phyloP scores from a whole-genome alignment of 805 yeast species.

The Suhomyces xylopsoci region DNA sequence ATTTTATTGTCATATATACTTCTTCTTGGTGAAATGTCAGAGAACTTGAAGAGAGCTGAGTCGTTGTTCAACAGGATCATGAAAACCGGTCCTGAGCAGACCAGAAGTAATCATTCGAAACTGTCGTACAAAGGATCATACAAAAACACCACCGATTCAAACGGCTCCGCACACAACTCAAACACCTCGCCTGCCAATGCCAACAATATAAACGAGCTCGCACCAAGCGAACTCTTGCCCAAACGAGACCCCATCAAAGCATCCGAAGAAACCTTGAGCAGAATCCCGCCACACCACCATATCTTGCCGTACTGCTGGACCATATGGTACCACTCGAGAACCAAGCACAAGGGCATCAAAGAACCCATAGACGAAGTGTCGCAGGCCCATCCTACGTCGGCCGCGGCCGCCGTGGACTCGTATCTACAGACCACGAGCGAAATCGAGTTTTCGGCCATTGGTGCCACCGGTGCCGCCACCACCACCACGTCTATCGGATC shows the following conservation, averaged over 20 bases:
- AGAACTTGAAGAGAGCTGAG: constrained; percentile 46
- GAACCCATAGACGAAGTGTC: constrained; percentile 13
- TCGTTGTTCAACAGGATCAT: constrained; percentile 45
- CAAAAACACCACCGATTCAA: constrained; percentile 2
- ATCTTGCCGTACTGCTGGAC: constrained; percentile 48
- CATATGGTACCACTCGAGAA: constrained; percentile 46
- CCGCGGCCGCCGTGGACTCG: constrained; percentile 34
- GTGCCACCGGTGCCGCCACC: constrained; percentile 10
- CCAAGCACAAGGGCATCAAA: constrained; percentile 18
- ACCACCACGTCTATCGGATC: constrained; percentile 37
- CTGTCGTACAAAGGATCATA: constrained; percentile 3
- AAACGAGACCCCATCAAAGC: constrained; percentile 35
- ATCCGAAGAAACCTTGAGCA: constrained; percentile 28
- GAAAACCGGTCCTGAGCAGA: constrained; percentile 26
- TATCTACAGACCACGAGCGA: constrained; percentile 47
- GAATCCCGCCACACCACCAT: constrained; percentile 32
- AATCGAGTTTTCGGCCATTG: constrained; percentile 28
- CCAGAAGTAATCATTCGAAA: constrained; percentile 5
- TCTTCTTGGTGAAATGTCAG: constrained; percentile 32
- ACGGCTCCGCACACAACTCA: background rate
- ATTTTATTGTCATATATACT: background rate
- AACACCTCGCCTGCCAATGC: background rate
- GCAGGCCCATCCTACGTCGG: constrained; percentile 10
- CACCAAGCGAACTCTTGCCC: constrained; percentile 22
- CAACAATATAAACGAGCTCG: background rate